Conservation (phyloP, 352 stramenopile species). For the Globisporangium solare region DNA sequence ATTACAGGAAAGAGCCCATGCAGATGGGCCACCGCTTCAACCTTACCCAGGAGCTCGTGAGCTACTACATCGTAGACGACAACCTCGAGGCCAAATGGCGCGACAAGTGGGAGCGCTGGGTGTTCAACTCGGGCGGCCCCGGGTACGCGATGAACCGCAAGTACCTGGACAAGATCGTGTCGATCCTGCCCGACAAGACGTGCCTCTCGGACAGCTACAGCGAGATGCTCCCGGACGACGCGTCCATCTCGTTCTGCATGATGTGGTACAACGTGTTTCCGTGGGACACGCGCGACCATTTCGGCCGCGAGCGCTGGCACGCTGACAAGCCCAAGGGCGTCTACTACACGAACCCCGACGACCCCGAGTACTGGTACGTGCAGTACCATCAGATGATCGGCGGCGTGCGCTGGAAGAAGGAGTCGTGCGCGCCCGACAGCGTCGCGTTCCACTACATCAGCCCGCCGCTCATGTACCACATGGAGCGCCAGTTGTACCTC, state of each 20-base stretch:
- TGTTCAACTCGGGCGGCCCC: conserved; percentile 78
- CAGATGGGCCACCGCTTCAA: conserved; percentile 81
- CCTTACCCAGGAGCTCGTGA: conserved; percentile 58
- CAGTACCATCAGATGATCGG: conserved; percentile 72
- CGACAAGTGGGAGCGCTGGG: conserved; percentile 55
- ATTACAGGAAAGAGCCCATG: conserved; percentile 51
- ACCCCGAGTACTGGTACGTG: conserved; percentile 61
- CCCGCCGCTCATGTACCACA: conserved; percentile 70
- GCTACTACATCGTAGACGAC: conserved; percentile 77
- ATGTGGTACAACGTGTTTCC: conserved; percentile 74
- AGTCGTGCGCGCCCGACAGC: conserved; percentile 55
- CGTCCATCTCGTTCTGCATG: conserved; percentile 83
- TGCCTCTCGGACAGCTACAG: conserved; percentile 66
- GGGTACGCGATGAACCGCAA: conserved; percentile 76
- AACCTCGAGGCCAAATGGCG: conserved; percentile 48
- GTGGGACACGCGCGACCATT: conserved; percentile 64
- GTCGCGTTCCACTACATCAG: conserved; percentile 79
- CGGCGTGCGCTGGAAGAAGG: conserved; percentile 42
- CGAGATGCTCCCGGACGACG: conserved; percentile 75
- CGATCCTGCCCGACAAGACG: conserved; percentile 39
- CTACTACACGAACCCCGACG: conserved; percentile 52
- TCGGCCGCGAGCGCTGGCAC: conserved; percentile 76
- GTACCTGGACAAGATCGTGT: conserved; percentile 70
- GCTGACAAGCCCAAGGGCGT: conserved; percentile 62
- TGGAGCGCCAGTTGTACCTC: conserved; percentile 65